Base-by-base conservation (phyloP, 306 rosid genomes). In the Castanospermum australe region DNA sequence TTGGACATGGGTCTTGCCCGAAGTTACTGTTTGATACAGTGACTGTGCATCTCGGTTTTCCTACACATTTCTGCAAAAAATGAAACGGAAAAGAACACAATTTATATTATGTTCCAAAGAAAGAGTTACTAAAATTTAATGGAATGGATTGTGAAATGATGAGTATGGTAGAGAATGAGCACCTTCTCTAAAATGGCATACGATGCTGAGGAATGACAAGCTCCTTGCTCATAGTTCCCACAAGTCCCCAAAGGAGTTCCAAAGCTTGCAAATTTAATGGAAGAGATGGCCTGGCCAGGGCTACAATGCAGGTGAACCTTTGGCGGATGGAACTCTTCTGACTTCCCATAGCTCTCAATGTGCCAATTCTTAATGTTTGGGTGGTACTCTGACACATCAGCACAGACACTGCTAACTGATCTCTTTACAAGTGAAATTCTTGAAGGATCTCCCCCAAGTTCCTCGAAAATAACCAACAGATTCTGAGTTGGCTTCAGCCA, bases 221-320 rank as follows among this genome's bases (percentile, higher is more conserved):
- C 32, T 35, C 98, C 98, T 22, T 85, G 92, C 84, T 63, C 81
- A 60, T 84, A 88, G 33, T 39, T 88, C 39, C 97, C 97, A 71
- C 98, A 93, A 74, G 89, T 83, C 56, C 97, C 98, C 2, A 75
- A 56, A 67, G 98, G 98, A 77, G 97, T 88, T 79, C 97, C 97
- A 39, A 84, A 93, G 87, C 98, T 93, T 60, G 97, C 96, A 82
- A 91, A 93, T 63, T 79, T 91, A 70, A 93, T 93, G 38, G 86
- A 68, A 66, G 97, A 77, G 60, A 93, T 91, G 83, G 85, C 68
- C 44, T 89, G 88, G 25, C 98, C 94, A 41, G 71, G 81, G 42
- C 78, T 81, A 73, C 98, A 93, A 54, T 83, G 93, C 62, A 91
- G 80, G 86, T 76, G 84, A 56, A 90, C 75, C 76, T 84, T 82